Conservation (phyloP, 495 filamentous ascomycete species). For the Trichocladium uniseriatum region DNA sequence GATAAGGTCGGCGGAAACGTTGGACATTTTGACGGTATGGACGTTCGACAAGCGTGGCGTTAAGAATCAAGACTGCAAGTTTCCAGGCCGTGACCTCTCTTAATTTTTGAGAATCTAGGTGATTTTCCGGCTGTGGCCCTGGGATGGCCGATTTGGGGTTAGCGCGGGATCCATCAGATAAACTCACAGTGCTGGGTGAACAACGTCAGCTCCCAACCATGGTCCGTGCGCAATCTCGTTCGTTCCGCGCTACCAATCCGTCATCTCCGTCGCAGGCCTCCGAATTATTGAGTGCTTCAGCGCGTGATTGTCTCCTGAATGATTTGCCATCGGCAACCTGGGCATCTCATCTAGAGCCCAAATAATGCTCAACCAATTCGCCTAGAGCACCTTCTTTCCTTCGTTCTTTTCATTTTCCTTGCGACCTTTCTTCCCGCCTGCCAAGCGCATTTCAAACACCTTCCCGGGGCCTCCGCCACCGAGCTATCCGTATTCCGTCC, state of each 20-base stretch:
- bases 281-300: background rate
- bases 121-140: slow-evolving; percentile 29
- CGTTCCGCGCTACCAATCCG: slow-evolving; percentile 5
- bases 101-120: too few species aligned
- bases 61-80: slow-evolving; percentile 23
- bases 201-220: background rate
- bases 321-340: slow-evolving; percentile 4
- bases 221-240: slow-evolving; percentile 7
- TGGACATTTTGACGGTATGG: slow-evolving; percentile 39
- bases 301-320: slow-evolving; percentile 2
- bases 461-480: background rate
- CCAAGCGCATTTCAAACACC: background rate
- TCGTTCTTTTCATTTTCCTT: background rate
- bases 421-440: background rate
- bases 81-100: slow-evolving; percentile 27
- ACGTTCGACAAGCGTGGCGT: slow-evolving; percentile 15
- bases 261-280: background rate
- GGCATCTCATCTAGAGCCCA: background rate
- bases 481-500: background rate
- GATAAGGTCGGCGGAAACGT: slow-evolving; percentile 79
- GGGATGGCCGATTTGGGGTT: slow-evolving; percentile 37
- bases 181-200: background rate
- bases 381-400: background rate
- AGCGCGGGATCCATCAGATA: slow-evolving; percentile 9
- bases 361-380: background rate